A percentile compares a stretch with the other conserved stretches of the same genome.
phyloP scores from a whole-genome alignment of 371 early-diverging fungal species.

The Rhizomucor miehei region DNA sequence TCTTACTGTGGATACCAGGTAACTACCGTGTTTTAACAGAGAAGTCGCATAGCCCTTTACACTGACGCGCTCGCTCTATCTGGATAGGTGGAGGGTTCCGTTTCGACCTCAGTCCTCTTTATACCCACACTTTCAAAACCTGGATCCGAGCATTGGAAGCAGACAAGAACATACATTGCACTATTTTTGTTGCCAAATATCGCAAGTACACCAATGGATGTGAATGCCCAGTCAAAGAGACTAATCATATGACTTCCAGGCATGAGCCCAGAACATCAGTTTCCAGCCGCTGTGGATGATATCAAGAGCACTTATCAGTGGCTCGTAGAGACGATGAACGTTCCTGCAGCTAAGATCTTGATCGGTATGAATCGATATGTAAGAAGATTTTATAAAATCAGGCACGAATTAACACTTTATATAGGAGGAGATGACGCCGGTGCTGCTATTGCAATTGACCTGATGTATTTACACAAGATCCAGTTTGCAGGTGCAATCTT shows the following conservation, averaged over 20 bases:
- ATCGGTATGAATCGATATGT: conserved; percentile 2
- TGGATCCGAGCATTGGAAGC: conserved; percentile 38
- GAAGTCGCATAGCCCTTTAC: too few species aligned
- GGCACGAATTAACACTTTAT: background rate
- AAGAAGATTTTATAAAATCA: background rate
- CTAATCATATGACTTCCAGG: conserved; percentile 10
- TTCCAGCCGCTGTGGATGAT: conserved; percentile 34
- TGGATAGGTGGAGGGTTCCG: conserved; percentile 49
- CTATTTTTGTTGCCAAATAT: conserved; percentile 36
- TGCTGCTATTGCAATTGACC: conserved; percentile 31
- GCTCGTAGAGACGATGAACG: conserved; percentile 20
- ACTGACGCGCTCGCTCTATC: too few species aligned
- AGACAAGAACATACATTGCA: conserved; percentile 35
- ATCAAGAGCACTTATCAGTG: conserved; percentile 27
- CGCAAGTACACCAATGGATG: conserved; percentile 15
- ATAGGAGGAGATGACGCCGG: conserved; percentile 39
- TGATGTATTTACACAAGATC: conserved; percentile 19
- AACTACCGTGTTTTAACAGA: too few species aligned
- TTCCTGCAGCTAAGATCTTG: conserved; percentile 14
- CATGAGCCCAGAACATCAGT: conserved; percentile 22
- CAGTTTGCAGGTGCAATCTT: conserved; percentile 24
- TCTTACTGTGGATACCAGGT: conserved; percentile 47
- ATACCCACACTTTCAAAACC: conserved; percentile 26
- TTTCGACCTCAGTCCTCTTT: conserved; percentile 27
- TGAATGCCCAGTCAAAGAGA: background rate